These are phyloP conservation scores for Pichia sp. DNA, from an alignment of 1,139 yeast genomes.

Conservation along the genomic window DNA sequence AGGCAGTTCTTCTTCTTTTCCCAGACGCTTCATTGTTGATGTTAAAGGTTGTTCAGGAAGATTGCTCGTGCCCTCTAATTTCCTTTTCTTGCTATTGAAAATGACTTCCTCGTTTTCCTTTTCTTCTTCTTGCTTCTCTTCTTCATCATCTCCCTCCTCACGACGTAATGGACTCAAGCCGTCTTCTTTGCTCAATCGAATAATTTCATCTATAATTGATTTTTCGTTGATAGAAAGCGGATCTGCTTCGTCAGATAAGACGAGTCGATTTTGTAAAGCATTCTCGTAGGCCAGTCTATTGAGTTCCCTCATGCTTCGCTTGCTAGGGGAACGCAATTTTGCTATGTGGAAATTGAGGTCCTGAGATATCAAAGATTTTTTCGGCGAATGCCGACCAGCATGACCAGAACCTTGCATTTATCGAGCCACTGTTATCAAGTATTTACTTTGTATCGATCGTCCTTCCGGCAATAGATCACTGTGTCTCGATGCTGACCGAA, in stretches of 20 bases:
- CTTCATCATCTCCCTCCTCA: constrained; percentile 23
- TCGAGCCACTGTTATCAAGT: no score
- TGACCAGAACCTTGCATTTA: constrained; percentile 16
- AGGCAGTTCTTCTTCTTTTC: background rate
- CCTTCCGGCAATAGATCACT: no score
- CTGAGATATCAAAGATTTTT: constrained; percentile 10
- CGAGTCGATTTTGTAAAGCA: constrained; percentile 36
- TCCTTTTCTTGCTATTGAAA: background rate
- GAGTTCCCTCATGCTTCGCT: constrained; percentile 38
- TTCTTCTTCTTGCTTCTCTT: background rate
- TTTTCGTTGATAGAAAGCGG: constrained; percentile 41
- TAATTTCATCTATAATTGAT: constrained; percentile 45
- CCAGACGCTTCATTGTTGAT: background rate
- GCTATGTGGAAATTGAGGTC: constrained; percentile 13
- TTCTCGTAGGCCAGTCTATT: constrained; percentile 50
- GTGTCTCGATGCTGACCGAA: no score
- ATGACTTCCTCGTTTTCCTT: background rate
- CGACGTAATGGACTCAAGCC: constrained; percentile 21
- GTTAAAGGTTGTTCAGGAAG: background rate
- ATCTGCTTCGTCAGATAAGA: constrained; percentile 36
- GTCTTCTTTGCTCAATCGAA: constrained; percentile 33
- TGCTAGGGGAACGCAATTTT: constrained; percentile 39
- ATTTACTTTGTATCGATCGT: no score
- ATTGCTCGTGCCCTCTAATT: background rate
- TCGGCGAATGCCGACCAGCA: constrained; percentile 15